A percentile compares a stretch with the other conserved stretches of the same genome.
These are phyloP conservation scores for Trichaptum fuscoviolaceum DNA, from an alignment of 768 basidiomycete species.

Conservation along the genomic window DNA sequence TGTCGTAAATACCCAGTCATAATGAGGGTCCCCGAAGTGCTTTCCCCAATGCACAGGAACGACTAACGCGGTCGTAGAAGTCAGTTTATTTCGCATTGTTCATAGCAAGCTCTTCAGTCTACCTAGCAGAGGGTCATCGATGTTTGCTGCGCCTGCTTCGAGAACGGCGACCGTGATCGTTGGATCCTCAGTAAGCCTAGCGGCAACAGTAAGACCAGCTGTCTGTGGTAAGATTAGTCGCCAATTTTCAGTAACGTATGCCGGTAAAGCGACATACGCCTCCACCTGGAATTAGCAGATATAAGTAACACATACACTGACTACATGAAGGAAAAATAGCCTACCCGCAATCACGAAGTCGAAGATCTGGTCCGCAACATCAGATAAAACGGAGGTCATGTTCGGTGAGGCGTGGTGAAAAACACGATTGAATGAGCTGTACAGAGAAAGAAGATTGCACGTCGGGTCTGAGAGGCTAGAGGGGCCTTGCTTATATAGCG, in stretches of 20 bases:
- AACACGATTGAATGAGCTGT: no score
- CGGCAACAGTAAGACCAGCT: slow-evolving; percentile 27
- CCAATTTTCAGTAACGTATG: not conserved
- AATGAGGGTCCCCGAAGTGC: slow-evolving; percentile 14
- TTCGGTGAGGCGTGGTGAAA: no score
- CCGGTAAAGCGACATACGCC: not conserved
- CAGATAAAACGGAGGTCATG: not conserved
- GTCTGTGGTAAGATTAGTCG: slow-evolving; percentile 14
- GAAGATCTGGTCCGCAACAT: slow-evolving; percentile 12
- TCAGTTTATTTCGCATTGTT: not conserved
- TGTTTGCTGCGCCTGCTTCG: slow-evolving; percentile 22
- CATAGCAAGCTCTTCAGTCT: not conserved
- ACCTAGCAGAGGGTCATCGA: slow-evolving; percentile 8
- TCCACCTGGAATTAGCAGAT: not conserved
- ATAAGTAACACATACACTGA: not conserved
- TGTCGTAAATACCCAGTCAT: slow-evolving; percentile 17
- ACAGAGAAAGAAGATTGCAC: no score
- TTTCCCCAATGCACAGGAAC: slow-evolving; percentile 10
- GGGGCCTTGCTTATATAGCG: no score
- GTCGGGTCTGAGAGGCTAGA: no score
- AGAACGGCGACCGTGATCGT: slow-evolving; percentile 18
- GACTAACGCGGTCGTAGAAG: not conserved
- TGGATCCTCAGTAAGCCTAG: slow-evolving; percentile 21
- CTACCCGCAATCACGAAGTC: slow-evolving; percentile 16
- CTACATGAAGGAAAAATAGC: not conserved